Evolutionary conservation across 441 rosid species (phyloP).

Genomic region (Croton laevigatus): DNA sequence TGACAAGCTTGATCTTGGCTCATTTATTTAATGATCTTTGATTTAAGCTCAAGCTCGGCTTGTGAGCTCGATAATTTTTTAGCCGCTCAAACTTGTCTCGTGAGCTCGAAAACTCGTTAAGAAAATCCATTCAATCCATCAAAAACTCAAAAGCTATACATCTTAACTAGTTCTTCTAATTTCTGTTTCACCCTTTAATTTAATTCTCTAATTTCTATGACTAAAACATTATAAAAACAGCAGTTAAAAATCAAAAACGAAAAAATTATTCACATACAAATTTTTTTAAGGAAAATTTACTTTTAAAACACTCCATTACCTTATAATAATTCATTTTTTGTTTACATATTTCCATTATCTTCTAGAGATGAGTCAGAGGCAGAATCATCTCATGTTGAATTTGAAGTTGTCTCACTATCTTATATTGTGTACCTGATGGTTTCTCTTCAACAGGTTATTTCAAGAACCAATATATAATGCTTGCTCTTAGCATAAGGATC

Average conservation of each 20-base stretch:
- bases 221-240: not conserved
- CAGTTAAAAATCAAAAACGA: not conserved
- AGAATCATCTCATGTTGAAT: slow-evolving; percentile 75
- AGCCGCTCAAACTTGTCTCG: too few relatives aligned
- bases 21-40: too few relatives aligned
- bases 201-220: not conserved
- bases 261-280: slow-evolving; percentile 30
- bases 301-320: slow-evolving; percentile 24
- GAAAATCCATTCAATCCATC: too few relatives aligned
- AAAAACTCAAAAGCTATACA: too few relatives aligned
- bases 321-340: slow-evolving; percentile 23
- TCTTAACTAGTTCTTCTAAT: too few relatives aligned
- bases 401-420: slow-evolving; percentile 66
- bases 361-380: slow-evolving; percentile 88
- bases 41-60: too few relatives aligned
- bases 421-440: slow-evolving; percentile 52
- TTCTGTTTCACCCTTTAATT: not conserved
- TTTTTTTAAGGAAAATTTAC: slow-evolving; percentile 38
- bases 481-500: slow-evolving; percentile 90
- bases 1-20: too few relatives aligned
- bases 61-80: too few relatives aligned
- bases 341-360: slow-evolving; percentile 40
- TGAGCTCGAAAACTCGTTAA: too few relatives aligned
- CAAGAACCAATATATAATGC: slow-evolving; percentile 90
- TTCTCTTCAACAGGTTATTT: slow-evolving; percentile 73